Percentiles rank a stretch among this genome's conserved stretches.
Evolutionary conservation across 169 alveolate genomes (phyloP).

Genomic region (Besnoitia besnoiti): DNA sequence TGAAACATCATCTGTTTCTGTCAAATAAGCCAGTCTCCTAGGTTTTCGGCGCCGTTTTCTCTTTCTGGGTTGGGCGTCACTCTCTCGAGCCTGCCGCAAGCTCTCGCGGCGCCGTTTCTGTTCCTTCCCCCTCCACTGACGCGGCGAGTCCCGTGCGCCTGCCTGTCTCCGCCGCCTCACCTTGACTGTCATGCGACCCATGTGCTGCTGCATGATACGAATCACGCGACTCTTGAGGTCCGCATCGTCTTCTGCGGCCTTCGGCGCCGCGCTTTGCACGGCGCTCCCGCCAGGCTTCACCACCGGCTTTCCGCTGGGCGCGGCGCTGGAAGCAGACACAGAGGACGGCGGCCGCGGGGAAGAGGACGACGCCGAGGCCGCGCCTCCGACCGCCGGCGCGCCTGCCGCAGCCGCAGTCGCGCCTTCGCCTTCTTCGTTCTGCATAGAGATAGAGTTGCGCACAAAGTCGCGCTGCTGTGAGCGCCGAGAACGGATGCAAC

Average conservation of each 20-base stretch:
- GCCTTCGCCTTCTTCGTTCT: not conserved
- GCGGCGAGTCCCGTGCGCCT: too few species aligned
- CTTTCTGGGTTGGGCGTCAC: too few species aligned
- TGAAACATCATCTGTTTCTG: too few species aligned
- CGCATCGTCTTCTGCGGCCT: not conserved
- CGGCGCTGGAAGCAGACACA: not conserved
- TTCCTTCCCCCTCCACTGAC: not conserved
- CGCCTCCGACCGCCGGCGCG: too few species aligned
- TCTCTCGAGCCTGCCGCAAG: too few species aligned
- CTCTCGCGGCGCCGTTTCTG: not conserved
- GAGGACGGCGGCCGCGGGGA: not conserved
- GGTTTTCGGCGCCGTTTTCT: too few species aligned
- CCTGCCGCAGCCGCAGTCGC: not conserved
- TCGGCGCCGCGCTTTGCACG: not conserved
- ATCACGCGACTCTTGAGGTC: constrained; percentile 58
- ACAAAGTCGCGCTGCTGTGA: too few species aligned
- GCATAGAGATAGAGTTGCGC: too few species aligned
- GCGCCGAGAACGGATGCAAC: too few species aligned
- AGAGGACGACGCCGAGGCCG: too few species aligned
- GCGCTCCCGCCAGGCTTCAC: not conserved
- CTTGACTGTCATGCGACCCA: constrained; percentile 71
- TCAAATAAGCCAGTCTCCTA: too few species aligned
- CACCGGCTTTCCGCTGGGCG: not conserved
- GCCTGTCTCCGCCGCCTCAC: constrained; percentile 23
- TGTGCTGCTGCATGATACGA: constrained; percentile 70